These are phyloP conservation scores for Globisporangium mamillatum DNA, from an alignment of 352 stramenopile species.

Conservation along the genomic window DNA sequence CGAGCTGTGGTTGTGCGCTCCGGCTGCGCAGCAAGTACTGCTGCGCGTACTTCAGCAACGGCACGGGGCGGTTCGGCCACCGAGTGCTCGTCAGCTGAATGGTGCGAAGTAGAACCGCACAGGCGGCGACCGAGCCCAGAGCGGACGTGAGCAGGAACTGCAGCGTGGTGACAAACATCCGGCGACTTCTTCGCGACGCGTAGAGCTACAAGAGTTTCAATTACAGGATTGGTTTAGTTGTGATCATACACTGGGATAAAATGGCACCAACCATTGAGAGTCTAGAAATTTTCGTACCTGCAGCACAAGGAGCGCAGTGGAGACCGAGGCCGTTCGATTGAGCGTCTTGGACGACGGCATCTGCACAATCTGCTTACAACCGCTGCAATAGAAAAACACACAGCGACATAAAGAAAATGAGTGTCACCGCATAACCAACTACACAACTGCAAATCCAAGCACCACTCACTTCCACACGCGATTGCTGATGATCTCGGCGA, in stretches of 20 bases:
- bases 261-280: neutral
- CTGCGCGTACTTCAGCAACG: constrained; percentile 34
- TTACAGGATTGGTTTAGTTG: neutral
- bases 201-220: constrained; percentile 42
- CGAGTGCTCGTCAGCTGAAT: constrained; percentile 44
- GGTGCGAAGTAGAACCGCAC: constrained; percentile 47
- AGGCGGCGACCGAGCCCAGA: constrained; percentile 64
- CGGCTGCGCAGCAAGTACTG: constrained; percentile 40
- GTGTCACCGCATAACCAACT: neutral
- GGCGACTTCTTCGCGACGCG: constrained; percentile 57
- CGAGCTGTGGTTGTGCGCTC: constrained; percentile 18
- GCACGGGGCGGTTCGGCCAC: constrained; percentile 26
- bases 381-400: constrained; percentile 18
- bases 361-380: constrained; percentile 58
- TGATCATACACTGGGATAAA: neutral
- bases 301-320: constrained; percentile 64
- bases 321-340: constrained; percentile 67
- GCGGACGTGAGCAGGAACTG: constrained; percentile 60
- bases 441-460: neutral
- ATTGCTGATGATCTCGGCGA: constrained; percentile 64
- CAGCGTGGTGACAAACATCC: constrained; percentile 49
- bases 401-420: neutral
- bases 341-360: constrained; percentile 54
- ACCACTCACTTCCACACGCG: constrained; percentile 46
- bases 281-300: constrained; percentile 27